A percentile compares a stretch with the other conserved stretches of the same genome.
phyloP scores from a whole-genome alignment of 805 yeast species.

The Kluyveromyces dobzhanskii region DNA sequence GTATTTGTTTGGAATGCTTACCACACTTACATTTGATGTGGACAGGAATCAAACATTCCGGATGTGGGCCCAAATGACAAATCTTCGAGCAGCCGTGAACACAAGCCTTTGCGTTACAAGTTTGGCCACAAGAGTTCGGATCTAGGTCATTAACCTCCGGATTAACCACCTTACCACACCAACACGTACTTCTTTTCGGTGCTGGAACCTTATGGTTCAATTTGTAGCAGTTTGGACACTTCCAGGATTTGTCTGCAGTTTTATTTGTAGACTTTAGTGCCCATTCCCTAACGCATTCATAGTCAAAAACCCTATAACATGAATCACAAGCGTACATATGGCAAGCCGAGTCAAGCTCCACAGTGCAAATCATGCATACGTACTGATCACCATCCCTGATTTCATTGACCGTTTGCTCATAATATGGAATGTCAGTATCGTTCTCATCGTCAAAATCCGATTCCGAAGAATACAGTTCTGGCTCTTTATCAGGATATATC shows the following conservation, averaged over 20 bases:
- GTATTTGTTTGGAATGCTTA: constrained; percentile 52
- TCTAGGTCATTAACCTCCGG: constrained; percentile 50
- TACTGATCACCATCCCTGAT: constrained; percentile 49
- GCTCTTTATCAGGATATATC: too few species aligned
- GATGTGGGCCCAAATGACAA: constrained; percentile 90
- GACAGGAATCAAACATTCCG: constrained; percentile 71
- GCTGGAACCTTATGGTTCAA: constrained; percentile 42
- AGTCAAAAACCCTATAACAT: constrained; percentile 80
- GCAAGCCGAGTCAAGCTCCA: constrained; percentile 60
- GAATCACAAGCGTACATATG: constrained; percentile 69
- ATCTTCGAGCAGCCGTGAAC: constrained; percentile 64
- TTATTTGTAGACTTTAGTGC: constrained; percentile 67
- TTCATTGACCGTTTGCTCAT: constrained; percentile 26
- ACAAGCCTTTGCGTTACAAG: constrained; percentile 58
- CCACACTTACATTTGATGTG: constrained; percentile 70
- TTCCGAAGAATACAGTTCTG: neutral
- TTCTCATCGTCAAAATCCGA: constrained; percentile 7
- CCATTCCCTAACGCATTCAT: constrained; percentile 83
- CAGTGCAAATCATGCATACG: constrained; percentile 81
- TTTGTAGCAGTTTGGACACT: constrained; percentile 67
- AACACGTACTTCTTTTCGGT: constrained; percentile 47
- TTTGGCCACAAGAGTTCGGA: constrained; percentile 87
- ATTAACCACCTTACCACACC: constrained; percentile 78
- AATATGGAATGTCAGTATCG: constrained; percentile 20
- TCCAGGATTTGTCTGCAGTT: constrained; percentile 55